Evolutionary conservation across 768 basidiomycete genomes (phyloP).

Genomic region (Hortiboletus flavorubellus): DNA sequence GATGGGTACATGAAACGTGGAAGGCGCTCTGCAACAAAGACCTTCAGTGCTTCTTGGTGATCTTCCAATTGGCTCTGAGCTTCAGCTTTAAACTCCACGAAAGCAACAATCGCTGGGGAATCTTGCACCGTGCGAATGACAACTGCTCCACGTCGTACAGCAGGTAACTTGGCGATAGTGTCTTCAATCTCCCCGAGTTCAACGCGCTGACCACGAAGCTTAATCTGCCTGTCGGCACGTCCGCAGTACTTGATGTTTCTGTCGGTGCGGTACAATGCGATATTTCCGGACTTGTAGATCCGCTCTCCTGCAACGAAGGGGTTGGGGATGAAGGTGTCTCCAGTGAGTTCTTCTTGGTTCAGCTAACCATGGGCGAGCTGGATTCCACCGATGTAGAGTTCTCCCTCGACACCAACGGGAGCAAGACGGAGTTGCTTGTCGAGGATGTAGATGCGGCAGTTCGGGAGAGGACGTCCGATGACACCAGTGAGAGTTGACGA

Average conservation of each 20-base stretch:
- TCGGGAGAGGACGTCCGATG: conserved; percentile 31
- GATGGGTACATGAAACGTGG: conserved; percentile 34
- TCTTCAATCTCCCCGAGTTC: conserved; percentile 34
- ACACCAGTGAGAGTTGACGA: conserved; percentile 21
- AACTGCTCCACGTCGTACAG: conserved; percentile 21
- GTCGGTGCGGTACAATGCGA: conserved; percentile 26
- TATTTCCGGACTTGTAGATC: conserved; percentile 32
- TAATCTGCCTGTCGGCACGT: conserved; percentile 33
- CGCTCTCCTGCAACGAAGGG: conserved; percentile 30
- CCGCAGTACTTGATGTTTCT: conserved; percentile 33
- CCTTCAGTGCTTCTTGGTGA: conserved; percentile 19
- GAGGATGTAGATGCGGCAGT: conserved; percentile 28
- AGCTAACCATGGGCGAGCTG: conserved; percentile 22
- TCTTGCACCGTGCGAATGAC: conserved; percentile 29
- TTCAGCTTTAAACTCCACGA: conserved; percentile 24
- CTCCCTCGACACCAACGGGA: conserved; percentile 29
- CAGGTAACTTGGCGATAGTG: conserved; percentile 24
- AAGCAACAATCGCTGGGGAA: conserved; percentile 29
- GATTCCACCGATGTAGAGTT: conserved; percentile 22
- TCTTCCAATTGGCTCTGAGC: conserved; percentile 16
- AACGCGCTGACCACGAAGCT: conserved; percentile 33
- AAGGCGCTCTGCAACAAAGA: conserved; percentile 28
- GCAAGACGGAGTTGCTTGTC: conserved; percentile 27
- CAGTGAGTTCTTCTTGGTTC: conserved; percentile 29
- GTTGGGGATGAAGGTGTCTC: conserved; percentile 25